Conservation (phyloP, 2,329 filamentous ascomycete genomes). For the Colletotrichum sidae region DNA sequence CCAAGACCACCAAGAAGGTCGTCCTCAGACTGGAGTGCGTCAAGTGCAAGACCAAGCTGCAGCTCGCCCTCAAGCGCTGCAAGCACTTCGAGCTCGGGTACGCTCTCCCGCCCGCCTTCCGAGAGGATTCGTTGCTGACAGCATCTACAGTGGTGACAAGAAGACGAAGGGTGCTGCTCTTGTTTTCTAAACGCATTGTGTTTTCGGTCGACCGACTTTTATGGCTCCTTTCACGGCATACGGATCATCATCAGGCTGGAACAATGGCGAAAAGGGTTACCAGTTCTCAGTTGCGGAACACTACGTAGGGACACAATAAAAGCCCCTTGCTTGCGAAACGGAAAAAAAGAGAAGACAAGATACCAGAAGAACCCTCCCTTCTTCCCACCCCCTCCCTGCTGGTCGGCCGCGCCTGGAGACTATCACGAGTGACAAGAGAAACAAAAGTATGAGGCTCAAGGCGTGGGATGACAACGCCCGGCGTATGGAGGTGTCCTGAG, state of each 20-base stretch:
- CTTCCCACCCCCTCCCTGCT: constrained; percentile 12
- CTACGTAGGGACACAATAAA: constrained; percentile 59
- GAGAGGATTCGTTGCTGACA: constrained; percentile 14
- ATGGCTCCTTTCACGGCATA: constrained; percentile 42
- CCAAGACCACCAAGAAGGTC: constrained; percentile 99
- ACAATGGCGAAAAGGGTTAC: constrained; percentile 61
- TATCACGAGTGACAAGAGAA: not conserved
- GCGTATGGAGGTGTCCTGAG: constrained; percentile 29
- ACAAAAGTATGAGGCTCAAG: not conserved
- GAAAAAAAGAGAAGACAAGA: constrained; percentile 36
- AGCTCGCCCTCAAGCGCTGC: constrained; percentile 99
- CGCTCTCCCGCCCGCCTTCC: constrained; percentile 23
- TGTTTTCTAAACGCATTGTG: constrained; percentile 87
- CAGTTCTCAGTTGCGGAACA: constrained; percentile 57
- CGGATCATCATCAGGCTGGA: constrained; percentile 48
- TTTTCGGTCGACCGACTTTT: constrained; percentile 40
- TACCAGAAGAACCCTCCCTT: constrained; percentile 38
- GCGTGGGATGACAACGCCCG: constrained; percentile 1
- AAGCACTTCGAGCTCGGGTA: constrained; percentile 99
- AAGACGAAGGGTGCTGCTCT: constrained; percentile 99
- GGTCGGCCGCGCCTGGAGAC: constrained; percentile 19
- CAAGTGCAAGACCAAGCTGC: constrained; percentile 96
- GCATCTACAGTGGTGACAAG: constrained; percentile 90
- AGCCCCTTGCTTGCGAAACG: constrained; percentile 38
- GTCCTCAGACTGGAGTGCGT: constrained; percentile 98